Base-by-base conservation (phyloP, 495 filamentous ascomycete species). In the Aspergillus heteromorphus region DNA sequence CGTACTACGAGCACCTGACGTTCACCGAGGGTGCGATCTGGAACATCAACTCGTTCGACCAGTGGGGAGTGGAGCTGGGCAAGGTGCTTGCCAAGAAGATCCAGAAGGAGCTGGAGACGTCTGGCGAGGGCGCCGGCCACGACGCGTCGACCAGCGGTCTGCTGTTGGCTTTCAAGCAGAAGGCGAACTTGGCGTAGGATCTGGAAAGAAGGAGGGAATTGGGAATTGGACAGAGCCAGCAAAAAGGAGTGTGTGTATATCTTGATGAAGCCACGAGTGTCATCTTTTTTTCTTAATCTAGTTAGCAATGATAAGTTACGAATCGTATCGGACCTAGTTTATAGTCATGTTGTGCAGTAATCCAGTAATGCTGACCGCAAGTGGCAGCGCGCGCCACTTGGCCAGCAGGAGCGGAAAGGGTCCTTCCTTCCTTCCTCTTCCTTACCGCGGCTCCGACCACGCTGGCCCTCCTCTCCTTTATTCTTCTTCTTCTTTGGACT, bases 1-100 rank as follows among this genome's bases (percentile, higher is more conserved):
- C 88, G 48, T 98, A 96, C 83, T 98, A 98, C 72, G 93, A 98
- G 79, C 93, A 98, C 73, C 67, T 96, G 43, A 97, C 93, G 55
- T 97, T 98, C 77, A 96, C 90, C 34, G 93, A 98, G 73, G 93
- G 93, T 62, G 95, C 90, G 27, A 73, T 97, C 61, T 98, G 93
- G 93, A 95, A 97, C 74, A 97, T 98, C 80, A 98, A 98, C 83
- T 88, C 83, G 62, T 98, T 97, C 69, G 93, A 98, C 77, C 93
- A 98, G 75, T 97, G 93, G 93, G 93, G 93, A 73, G 93, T 98
- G 40, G 93, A 98, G 79, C 74, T 98, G 43, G 93, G 93, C 75
- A 98, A 98, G 84, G 85, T 87, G 40, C 77, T 98, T 49, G 93
- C 93, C 21, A 98, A 90, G 81, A 92, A 89, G 73, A 90, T 90